phyloP scores from a whole-genome alignment of 257 asterid species.

The Verbena officinalis region DNA sequence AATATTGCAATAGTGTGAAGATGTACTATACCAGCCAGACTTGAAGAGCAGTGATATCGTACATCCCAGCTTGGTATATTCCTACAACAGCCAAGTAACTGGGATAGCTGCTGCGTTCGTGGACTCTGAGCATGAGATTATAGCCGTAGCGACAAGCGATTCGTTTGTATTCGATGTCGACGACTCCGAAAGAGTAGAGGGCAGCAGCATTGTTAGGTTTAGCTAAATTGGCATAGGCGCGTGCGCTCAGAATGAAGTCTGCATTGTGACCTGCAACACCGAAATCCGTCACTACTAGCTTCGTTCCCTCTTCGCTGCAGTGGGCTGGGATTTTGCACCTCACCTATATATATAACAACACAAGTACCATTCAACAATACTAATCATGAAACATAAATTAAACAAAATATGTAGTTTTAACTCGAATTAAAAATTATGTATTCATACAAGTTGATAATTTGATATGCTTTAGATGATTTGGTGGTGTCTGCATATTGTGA shows the following conservation, averaged over 20 bases:
- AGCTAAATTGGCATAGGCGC: constrained; percentile 65
- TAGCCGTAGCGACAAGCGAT: constrained; percentile 47
- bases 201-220: constrained; percentile 47
- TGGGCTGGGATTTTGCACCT: constrained; percentile 60
- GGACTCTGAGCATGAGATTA: constrained; percentile 57
- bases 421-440: background rate
- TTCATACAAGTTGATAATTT: background rate
- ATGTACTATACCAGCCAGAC: constrained; percentile 58
- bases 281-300: constrained; percentile 65
- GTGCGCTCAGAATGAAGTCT: constrained; percentile 60
- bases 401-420: no score
- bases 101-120: constrained; percentile 52
- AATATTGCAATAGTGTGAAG: no score
- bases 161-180: constrained; percentile 57
- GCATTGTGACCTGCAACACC: constrained; percentile 68
- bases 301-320: constrained; percentile 66
- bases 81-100: constrained; percentile 63
- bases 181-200: constrained; percentile 60
- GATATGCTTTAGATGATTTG: no score
- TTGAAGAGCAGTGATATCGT: constrained; percentile 49
- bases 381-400: no score
- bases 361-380: background rate
- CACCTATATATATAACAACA: no score
- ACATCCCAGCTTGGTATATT: constrained; percentile 53
- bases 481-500: background rate